Evolutionary conservation across 2,329 filamentous ascomycete genomes (phyloP), one percentile per base, ranked within the genome.

Genomic region (Fusarium concolor): DNA sequence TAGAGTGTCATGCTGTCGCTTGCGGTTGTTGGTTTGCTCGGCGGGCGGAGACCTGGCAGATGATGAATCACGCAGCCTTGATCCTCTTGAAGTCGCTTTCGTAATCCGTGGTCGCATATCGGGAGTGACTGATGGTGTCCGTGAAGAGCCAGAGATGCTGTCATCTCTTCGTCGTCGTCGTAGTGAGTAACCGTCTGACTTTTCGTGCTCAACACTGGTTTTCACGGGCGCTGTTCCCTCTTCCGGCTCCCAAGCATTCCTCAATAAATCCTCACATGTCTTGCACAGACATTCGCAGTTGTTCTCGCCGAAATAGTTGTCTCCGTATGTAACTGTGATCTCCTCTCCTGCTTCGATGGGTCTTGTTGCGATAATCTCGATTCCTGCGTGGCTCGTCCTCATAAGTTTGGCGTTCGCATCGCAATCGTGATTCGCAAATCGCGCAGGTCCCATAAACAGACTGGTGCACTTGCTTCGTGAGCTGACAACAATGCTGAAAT

Each of bases 381-480:
- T 97, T 35, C 93, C 93, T 59, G 94, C 90, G 57, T 90, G 88
- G 44, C 94, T 93, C 35, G 89, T 91, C 35, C 93, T 97, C 71
- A 92, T 90, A 43, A 99, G 86, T 75, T 90, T 88, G 10, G 94
- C 94, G 81, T 98, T 99, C 31, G 96, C 93, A 71, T 92, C 87
- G 80, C 96, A 99, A 78, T 99, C 96, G 79, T 99, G 96, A 76
- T 99, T 99, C 26, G 96, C 94, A 78, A 99, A 98, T 50, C 96
- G 90, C 33, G 96, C 96, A 10, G 96, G 96, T 0, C 96, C 96
- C 76, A 99, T 90, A 76, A 99, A 98, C 41, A 99, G 83, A 51
- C 93, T 97, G 29, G 94, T 92, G 63, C 91, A 91, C 80, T 97
- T 97, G 80, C 92, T 95, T 60, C 96, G 87, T 70, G 93, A 95